Percentiles rank a stretch among this genome's conserved stretches.
Conservation (phyloP, 257 asterid species). For the Scutellaria galericulata region DNA sequence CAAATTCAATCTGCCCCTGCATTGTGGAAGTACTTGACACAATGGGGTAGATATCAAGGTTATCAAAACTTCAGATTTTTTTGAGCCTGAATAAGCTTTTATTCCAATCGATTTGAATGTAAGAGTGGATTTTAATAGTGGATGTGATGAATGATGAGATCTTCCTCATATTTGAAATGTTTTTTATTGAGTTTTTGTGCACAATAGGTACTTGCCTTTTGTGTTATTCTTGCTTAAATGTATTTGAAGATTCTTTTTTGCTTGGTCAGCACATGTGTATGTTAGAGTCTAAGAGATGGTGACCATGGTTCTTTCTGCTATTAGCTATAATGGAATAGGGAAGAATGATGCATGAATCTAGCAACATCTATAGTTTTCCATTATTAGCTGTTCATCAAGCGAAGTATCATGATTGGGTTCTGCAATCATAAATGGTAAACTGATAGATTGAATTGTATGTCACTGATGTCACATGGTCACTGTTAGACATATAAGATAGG, state of each 20-base stretch:
- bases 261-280: background rate
- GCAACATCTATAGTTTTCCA: background rate
- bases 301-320: no score
- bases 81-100: background rate
- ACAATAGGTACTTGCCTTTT: background rate
- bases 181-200: background rate
- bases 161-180: background rate
- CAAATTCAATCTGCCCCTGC: background rate
- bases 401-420: background rate
- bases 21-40: background rate
- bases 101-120: background rate
- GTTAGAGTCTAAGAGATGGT: no score
- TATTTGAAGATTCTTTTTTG: background rate
- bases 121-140: background rate
- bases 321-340: background rate
- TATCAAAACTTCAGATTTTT: background rate
- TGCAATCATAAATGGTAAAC: background rate
- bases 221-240: background rate
- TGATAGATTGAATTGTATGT: slow-evolving; percentile 12
- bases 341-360: background rate
- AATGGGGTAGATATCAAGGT: background rate
- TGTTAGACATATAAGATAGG: no score
- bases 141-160: slow-evolving; percentile 6
- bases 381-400: background rate
- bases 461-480: no score